phyloP scores from a whole-genome alignment of 257 asterid species.

The Marsdenia floribunda region DNA sequence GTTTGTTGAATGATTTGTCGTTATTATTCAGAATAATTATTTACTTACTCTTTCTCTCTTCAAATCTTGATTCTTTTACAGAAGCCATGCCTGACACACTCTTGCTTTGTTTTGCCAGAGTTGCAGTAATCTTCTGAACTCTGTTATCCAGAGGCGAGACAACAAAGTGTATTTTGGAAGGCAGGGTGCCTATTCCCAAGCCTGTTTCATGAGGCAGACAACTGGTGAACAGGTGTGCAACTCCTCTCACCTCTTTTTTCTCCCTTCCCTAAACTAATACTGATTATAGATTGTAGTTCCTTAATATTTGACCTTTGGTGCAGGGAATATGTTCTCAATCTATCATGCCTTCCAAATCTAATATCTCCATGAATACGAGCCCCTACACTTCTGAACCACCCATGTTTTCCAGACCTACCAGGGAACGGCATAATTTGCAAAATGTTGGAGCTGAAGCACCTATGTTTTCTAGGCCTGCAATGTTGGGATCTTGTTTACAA shows the following conservation, averaged over 20 bases:
- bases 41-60: background rate
- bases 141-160: constrained; percentile 54
- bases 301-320: constrained; percentile 9
- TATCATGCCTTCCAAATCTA: constrained; percentile 30
- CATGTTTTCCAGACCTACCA: constrained; percentile 53
- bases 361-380: constrained; percentile 16
- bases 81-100: constrained; percentile 1
- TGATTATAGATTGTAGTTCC: constrained; percentile 5
- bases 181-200: constrained; percentile 61
- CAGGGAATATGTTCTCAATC: constrained; percentile 43
- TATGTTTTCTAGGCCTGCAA: constrained; percentile 48
- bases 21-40: background rate
- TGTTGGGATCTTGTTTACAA: constrained; percentile 17
- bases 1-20: background rate
- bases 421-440: constrained; percentile 19
- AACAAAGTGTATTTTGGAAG: constrained; percentile 62
- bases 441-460: constrained; percentile 38
- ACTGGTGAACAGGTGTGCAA: constrained; percentile 41
- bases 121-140: constrained; percentile 54
- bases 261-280: background rate
- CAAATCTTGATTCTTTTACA: constrained; percentile 1
- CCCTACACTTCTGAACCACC: constrained; percentile 37
- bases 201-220: constrained; percentile 60
- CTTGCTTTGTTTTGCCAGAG: constrained; percentile 32
- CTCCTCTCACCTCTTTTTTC: background rate